Evolutionary conservation across 2,329 filamentous ascomycete genomes (phyloP).

Genomic region (Hymenoscyphus linearis): DNA sequence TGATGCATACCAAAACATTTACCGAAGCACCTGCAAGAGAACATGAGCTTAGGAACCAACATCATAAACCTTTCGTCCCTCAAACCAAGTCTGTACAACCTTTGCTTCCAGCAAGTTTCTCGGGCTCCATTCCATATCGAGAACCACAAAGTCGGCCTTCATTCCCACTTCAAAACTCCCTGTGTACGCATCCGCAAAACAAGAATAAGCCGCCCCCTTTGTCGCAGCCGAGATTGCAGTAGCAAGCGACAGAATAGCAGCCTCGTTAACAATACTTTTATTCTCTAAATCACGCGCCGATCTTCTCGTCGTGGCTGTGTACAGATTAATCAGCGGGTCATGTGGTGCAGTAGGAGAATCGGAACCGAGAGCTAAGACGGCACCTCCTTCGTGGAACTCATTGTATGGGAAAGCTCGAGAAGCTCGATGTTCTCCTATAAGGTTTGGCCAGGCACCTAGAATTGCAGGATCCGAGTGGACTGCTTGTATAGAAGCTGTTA

Average conservation of each 20-base stretch:
- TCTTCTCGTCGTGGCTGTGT: conserved; percentile 52
- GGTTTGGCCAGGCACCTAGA: conserved; percentile 38
- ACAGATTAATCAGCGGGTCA: conserved; percentile 49
- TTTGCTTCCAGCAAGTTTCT: not conserved
- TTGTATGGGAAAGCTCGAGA: not conserved
- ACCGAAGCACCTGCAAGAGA: too few species aligned
- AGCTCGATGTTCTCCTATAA: not conserved
- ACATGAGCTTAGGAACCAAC: not conserved
- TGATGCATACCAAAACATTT: too few species aligned
- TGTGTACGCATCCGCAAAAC: conserved; percentile 49
- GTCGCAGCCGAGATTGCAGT: conserved; percentile 51
- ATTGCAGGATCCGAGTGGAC: conserved; percentile 58
- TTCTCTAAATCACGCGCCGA: conserved; percentile 45
- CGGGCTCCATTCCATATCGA: conserved; percentile 44
- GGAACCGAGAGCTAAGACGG: conserved; percentile 50
- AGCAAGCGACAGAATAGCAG: conserved; percentile 10
- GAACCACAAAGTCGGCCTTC: conserved; percentile 51
- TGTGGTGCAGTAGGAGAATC: conserved; percentile 57
- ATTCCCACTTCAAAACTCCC: conserved; percentile 46
- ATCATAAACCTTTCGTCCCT: not conserved
- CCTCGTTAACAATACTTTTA: conserved; percentile 22
- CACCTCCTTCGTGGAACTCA: conserved; percentile 35
- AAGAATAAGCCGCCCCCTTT: conserved; percentile 50
- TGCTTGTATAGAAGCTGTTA: conserved; percentile 54
- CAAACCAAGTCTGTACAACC: not conserved